Evolutionary conservation across 164 flowering plant species (phyloP).

Genomic region (Warburgia ugandensis): DNA sequence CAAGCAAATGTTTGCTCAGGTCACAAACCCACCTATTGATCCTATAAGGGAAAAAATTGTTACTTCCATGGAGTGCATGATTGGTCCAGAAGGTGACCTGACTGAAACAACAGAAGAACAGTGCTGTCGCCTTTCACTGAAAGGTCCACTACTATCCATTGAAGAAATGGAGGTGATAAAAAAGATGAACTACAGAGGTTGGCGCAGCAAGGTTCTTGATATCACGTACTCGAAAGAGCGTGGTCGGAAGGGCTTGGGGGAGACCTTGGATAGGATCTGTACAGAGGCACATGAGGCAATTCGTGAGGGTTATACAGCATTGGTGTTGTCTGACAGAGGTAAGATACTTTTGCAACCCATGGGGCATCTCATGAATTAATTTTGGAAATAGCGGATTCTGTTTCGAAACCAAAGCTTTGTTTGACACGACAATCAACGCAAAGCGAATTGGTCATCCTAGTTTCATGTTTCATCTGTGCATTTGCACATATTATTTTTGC

Average conservation of each 20-base stretch:
- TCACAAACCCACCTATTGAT: slow-evolving; percentile 98
- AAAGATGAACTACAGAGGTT: slow-evolving; percentile 85
- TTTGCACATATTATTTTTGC: neutral
- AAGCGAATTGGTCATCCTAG: too few species aligned
- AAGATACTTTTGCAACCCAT: too few species aligned
- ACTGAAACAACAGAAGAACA: slow-evolving; percentile 95
- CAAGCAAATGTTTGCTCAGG: slow-evolving; percentile 99
- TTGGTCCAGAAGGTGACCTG: slow-evolving; percentile 97
- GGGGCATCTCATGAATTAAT: too few species aligned
- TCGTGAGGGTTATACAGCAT: slow-evolving; percentile 71
- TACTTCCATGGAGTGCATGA: slow-evolving; percentile 98
- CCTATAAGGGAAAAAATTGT: slow-evolving; percentile 99
- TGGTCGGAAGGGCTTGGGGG: slow-evolving; percentile 89
- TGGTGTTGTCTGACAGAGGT: slow-evolving; percentile 99
- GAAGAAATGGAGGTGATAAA: slow-evolving; percentile 91
- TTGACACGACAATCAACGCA: too few species aligned
- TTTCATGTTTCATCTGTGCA: too few species aligned
- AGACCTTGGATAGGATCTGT: slow-evolving; percentile 87
- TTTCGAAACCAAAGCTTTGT: too few species aligned
- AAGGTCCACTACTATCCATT: slow-evolving; percentile 79
- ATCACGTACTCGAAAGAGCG: slow-evolving; percentile 70
- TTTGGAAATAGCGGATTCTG: too few species aligned
- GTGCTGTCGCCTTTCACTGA: slow-evolving; percentile 85
- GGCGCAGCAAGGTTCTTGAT: slow-evolving; percentile 93
- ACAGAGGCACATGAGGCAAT: slow-evolving; percentile 80